Evolutionary conservation across 257 asterid genomes (phyloP).

Genomic region (Lantana camara): DNA sequence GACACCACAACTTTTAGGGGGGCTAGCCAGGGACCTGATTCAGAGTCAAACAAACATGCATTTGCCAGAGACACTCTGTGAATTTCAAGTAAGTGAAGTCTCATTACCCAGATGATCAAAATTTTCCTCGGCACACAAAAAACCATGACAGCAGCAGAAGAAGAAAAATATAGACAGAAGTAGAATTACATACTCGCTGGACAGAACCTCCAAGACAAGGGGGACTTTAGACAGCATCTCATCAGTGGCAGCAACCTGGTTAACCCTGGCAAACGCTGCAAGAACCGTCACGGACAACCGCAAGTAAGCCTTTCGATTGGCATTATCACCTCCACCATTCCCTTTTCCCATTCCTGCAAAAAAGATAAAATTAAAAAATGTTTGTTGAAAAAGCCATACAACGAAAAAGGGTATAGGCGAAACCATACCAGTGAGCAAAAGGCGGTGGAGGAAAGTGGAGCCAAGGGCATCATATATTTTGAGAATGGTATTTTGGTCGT

Average conservation of each 20-base stretch:
- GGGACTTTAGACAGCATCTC: conserved; percentile 64
- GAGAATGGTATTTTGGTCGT: conserved; percentile 62
- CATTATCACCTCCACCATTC: conserved; percentile 33
- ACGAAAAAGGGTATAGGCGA: neutral
- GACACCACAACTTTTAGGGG: neutral
- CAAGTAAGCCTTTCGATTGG: conserved; percentile 64
- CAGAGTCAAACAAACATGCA: neutral
- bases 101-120: neutral
- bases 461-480: conserved; percentile 67
- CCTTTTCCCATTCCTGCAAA: conserved; percentile 58
- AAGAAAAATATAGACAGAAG: neutral
- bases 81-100: conserved; percentile 4
- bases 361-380: neutral
- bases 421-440: conserved; percentile 64
- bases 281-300: conserved; percentile 69
- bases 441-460: conserved; percentile 73
- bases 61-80: no score
- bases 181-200: conserved; percentile 46
- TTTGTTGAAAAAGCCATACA: neutral
- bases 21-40: neutral
- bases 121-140: neutral
- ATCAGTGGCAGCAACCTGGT: conserved; percentile 68
- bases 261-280: conserved; percentile 69
- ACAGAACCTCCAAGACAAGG: conserved; percentile 54
- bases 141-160: neutral